These are phyloP conservation scores for Acacia pycnantha DNA, from an alignment of 331 rosid species.

Conservation along the genomic window DNA sequence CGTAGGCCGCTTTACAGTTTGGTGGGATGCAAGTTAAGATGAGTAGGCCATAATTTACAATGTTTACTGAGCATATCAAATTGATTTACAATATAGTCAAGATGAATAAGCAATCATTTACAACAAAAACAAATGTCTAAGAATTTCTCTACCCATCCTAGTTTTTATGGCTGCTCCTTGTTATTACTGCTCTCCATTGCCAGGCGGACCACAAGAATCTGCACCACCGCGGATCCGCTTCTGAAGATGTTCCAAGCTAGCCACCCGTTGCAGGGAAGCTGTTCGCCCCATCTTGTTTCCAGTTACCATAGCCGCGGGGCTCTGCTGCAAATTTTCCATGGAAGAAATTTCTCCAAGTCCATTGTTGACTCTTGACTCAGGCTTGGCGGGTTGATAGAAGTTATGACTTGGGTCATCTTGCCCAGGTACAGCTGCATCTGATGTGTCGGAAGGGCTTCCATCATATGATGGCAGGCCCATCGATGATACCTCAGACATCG, in stretches of 20 bases:
- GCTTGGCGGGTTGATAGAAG: slow-evolving; percentile 52
- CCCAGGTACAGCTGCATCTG: slow-evolving; percentile 74
- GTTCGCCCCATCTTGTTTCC: slow-evolving; percentile 62
- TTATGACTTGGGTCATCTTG: slow-evolving; percentile 60
- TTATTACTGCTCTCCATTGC: slow-evolving; percentile 55
- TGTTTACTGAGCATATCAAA: not conserved
- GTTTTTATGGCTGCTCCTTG: not conserved
- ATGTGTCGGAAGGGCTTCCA: slow-evolving; percentile 77
- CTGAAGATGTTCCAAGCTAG: slow-evolving; percentile 98
- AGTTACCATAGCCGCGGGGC: slow-evolving; percentile 34
- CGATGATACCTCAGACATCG: slow-evolving; percentile 60
- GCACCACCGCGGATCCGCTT: slow-evolving; percentile 67
- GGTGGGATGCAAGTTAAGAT: not conserved
- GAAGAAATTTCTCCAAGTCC: slow-evolving; percentile 49
- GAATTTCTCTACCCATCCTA: slow-evolving; percentile 15
- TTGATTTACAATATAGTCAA: slow-evolving; percentile 35
- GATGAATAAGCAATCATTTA: slow-evolving; percentile 31
- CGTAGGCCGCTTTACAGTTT: not conserved
- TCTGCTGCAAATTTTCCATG: slow-evolving; percentile 53
- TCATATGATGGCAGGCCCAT: slow-evolving; percentile 58
- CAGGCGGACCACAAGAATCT: slow-evolving; percentile 37
- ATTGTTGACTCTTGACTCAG: slow-evolving; percentile 43
- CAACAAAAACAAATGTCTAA: slow-evolving; percentile 22
- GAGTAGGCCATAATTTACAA: not conserved
- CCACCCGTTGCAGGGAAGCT: slow-evolving; percentile 75